Evolutionary conservation across 306 rosid genomes (phyloP), one percentile per base, ranked within the genome.

Genomic region (Lathyrus sativus): DNA sequence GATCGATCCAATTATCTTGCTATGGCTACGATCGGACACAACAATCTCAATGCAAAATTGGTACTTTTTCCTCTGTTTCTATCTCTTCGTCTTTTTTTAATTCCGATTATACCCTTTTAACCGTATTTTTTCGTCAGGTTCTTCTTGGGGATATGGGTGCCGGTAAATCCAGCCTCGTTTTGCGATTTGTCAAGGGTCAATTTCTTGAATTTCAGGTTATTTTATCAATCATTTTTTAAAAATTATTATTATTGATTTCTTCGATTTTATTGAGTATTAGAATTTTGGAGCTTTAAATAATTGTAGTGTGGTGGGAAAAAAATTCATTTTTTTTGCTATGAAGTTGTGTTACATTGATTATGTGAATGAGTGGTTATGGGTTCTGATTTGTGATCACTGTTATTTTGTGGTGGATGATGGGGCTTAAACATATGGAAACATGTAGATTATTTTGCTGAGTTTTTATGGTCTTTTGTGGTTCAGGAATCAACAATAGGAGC

Each of bases 401-500:
- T 70, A 62, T 67, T 37, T 75, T 75, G 63, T 62, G 74, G 22
- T 33, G 14, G 39, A 65, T 28, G 45, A 64, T 28, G 58, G 49
- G 72, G 11, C 38, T 62, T 55, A 17, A 44, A 58, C 3, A 13
- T 4, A 22, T 3, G 31, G 67, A 42, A 44, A 38, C 17, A 26
- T 65, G 51, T 41, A 4, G 68, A 26, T 62, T 69, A 6, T 61
- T 44, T 41, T 70, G 28, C 54, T 76, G 77, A 65, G 17, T 48
- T 72, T 42, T n/a, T 81, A 18, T 64, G 54, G 53, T 62, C 13
- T 68, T 59, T 50, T 74, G 55, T 72, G 65, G 46, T 64, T 24
- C 74, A 85, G 89, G 89, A 85, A 79, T 85, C 89, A 73, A 85
- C 89, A 7, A 81, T 85, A 65, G 89, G 89, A 13, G 89, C 89